phyloP scores from a whole-genome alignment of 768 basidiomycete genomes.

The Coprinellus aureogranulatus region DNA sequence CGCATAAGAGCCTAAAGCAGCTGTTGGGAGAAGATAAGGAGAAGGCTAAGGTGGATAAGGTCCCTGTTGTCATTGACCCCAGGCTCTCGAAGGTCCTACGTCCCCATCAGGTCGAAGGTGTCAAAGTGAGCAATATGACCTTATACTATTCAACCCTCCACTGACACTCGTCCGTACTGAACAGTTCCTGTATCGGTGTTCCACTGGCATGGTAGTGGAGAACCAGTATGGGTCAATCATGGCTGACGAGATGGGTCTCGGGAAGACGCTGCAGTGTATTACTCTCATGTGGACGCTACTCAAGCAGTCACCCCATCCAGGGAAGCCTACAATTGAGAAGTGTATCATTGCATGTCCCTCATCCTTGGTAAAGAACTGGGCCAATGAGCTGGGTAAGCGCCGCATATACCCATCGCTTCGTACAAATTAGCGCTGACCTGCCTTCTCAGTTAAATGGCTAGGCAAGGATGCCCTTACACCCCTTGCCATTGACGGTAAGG shows the following conservation, averaged over 20 bases:
- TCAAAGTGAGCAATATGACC: conserved; percentile 63
- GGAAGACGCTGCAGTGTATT: conserved; percentile 96
- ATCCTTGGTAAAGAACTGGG: conserved; percentile 97
- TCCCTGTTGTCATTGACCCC: conserved; percentile 97
- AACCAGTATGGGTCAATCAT: conserved; percentile 96
- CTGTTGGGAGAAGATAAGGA: conserved; percentile 72
- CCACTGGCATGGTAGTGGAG: conserved; percentile 88
- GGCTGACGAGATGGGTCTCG: conserved; percentile 99
- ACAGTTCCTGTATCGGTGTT: conserved; percentile 93
- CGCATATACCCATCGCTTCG: not conserved
- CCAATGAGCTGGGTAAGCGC: conserved; percentile 84
- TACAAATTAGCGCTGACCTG: not conserved
- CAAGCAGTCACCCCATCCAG: conserved; percentile 88
- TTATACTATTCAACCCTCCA: conserved; percentile 2
- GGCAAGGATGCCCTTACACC: conserved; percentile 81
- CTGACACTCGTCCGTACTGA: conserved; percentile 3
- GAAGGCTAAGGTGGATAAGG: conserved; percentile 68
- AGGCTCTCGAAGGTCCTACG: conserved; percentile 81
- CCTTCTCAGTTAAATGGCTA: conserved; percentile 85
- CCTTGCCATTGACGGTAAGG: conserved; percentile 89
- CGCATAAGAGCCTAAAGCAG: conserved; percentile 86
- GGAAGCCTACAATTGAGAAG: conserved; percentile 90
- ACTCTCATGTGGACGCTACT: conserved; percentile 91
- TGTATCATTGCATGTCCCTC: conserved; percentile 97
- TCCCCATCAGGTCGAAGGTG: conserved; percentile 97